Percentiles rank a stretch among this genome's conserved stretches.
Evolutionary conservation across 352 stramenopile species (phyloP).

Genomic region (Phytophthora multivora): DNA sequence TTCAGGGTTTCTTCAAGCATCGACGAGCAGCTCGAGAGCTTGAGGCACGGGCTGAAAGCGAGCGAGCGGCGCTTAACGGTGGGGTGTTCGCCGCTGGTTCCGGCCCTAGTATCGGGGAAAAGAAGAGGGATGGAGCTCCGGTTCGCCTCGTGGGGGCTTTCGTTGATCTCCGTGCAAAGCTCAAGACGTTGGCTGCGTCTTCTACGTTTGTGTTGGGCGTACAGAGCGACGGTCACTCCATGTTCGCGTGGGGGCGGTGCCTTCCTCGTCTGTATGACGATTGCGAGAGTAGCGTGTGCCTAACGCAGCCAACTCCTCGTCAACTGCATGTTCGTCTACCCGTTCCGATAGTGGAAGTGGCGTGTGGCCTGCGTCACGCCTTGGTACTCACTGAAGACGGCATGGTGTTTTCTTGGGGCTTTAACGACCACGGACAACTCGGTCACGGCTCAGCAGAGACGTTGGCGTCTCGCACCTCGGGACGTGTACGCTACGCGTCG

Average conservation of each 20-base stretch:
- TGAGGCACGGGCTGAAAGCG: slow-evolving; percentile 54
- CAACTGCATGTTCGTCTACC: slow-evolving; percentile 40
- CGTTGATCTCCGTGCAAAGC: slow-evolving; percentile 43
- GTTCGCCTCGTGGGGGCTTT: slow-evolving; percentile 55
- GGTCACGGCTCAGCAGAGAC: slow-evolving; percentile 60
- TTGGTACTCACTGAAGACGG: slow-evolving; percentile 55
- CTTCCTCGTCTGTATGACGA: slow-evolving; percentile 47
- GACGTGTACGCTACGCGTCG: slow-evolving; percentile 33
- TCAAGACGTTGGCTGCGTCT: slow-evolving; percentile 41
- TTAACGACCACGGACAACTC: slow-evolving; percentile 80
- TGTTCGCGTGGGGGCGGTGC: slow-evolving; percentile 62
- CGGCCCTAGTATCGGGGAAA: slow-evolving; percentile 44
- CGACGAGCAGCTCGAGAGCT: slow-evolving; percentile 53
- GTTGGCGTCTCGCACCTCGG: slow-evolving; percentile 47
- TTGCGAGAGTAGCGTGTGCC: slow-evolving; percentile 8
- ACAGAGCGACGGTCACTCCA: slow-evolving; percentile 40
- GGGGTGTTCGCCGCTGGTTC: slow-evolving; percentile 56
- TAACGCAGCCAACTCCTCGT: slow-evolving; percentile 28
- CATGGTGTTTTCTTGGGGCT: slow-evolving; percentile 77
- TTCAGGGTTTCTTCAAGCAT: slow-evolving; percentile 65
- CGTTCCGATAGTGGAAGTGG: slow-evolving; percentile 16
- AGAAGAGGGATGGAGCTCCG: slow-evolving; percentile 21
- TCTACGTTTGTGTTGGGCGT: slow-evolving; percentile 55
- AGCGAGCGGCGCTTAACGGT: slow-evolving; percentile 60
- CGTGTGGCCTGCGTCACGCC: slow-evolving; percentile 64